Conservation (phyloP, 371 early-diverging fungal species). For the Circinella umbellata region DNA sequence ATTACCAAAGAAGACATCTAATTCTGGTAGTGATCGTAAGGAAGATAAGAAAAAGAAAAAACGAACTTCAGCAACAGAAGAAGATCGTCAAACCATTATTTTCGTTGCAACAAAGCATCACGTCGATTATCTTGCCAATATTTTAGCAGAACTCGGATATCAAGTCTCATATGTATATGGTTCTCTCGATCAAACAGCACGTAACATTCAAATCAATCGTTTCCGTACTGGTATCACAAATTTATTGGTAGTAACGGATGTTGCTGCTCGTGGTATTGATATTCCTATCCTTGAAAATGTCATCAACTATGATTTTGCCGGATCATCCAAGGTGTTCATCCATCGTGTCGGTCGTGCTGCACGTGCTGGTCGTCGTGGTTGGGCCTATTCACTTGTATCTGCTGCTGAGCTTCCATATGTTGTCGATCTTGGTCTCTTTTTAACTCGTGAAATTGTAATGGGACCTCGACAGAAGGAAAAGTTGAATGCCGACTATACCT, state of each 20-base stretch:
- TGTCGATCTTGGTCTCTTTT: slow-evolving; percentile 91
- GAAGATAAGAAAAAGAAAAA: slow-evolving; percentile 49
- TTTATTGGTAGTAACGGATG: slow-evolving; percentile 96
- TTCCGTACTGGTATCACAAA: slow-evolving; percentile 83
- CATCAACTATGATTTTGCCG: slow-evolving; percentile 97
- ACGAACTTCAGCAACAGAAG: slow-evolving; percentile 47
- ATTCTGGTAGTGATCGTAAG: slow-evolving; percentile 17
- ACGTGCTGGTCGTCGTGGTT: slow-evolving; percentile 94
- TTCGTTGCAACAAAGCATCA: slow-evolving; percentile 97
- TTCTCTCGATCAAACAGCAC: slow-evolving; percentile 91
- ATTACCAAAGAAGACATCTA: slow-evolving; percentile 56
- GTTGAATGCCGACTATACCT: slow-evolving; percentile 73
- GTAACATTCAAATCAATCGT: slow-evolving; percentile 82
- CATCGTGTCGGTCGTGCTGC: slow-evolving; percentile 99
- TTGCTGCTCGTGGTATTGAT: slow-evolving; percentile 99
- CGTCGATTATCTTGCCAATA: slow-evolving; percentile 88
- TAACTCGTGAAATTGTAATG: slow-evolving; percentile 77
- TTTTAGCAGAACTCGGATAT: slow-evolving; percentile 76
- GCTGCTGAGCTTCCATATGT: slow-evolving; percentile 92
- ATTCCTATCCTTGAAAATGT: slow-evolving; percentile 97
- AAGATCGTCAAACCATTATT: slow-evolving; percentile 82
- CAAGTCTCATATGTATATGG: slow-evolving; percentile 91
- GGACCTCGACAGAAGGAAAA: slow-evolving; percentile 41
- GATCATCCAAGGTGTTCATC: slow-evolving; percentile 94
- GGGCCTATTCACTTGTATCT: slow-evolving; percentile 90